phyloP scores from a whole-genome alignment of 352 stramenopile genomes.

The Phytophthora ramorum region DNA sequence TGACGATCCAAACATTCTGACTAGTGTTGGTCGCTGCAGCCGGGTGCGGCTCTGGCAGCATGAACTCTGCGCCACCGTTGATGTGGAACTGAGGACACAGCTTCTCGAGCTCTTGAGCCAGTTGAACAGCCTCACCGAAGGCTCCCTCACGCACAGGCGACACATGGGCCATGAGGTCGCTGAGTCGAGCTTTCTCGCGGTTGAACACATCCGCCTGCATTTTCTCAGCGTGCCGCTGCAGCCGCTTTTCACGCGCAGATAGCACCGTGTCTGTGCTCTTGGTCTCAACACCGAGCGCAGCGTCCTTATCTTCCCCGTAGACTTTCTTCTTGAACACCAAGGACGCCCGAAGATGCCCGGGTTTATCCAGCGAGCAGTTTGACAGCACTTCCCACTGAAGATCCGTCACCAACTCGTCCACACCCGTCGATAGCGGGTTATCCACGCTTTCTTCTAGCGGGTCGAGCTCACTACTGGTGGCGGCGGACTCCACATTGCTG shows the following conservation, averaged over 20 bases:
- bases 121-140: slow-evolving; percentile 37
- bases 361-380: slow-evolving; percentile 53
- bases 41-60: slow-evolving; percentile 15
- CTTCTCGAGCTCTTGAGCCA: slow-evolving; percentile 42
- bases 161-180: slow-evolving; percentile 51
- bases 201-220: slow-evolving; percentile 50
- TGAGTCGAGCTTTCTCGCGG: slow-evolving; percentile 64
- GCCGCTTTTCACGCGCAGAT: slow-evolving; percentile 61
- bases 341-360: slow-evolving; percentile 55
- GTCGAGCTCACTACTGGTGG: slow-evolving; percentile 23
- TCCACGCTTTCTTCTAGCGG: slow-evolving; percentile 71
- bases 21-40: slow-evolving; percentile 31
- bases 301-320: slow-evolving; percentile 53
- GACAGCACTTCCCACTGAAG: slow-evolving; percentile 79
- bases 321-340: slow-evolving; percentile 62
- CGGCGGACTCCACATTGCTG: slow-evolving; percentile 5
- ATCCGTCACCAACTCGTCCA: slow-evolving; percentile 71
- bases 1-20: slow-evolving; percentile 95
- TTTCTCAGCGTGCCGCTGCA: slow-evolving; percentile 50
- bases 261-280: slow-evolving; percentile 48
- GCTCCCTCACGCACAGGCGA: slow-evolving; percentile 33
- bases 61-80: slow-evolving; percentile 59
- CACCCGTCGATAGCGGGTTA: slow-evolving; percentile 27
- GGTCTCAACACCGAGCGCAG: slow-evolving; percentile 21
- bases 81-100: slow-evolving; percentile 79